phyloP scores from a whole-genome alignment of 2,329 filamentous ascomycete species.

The Fusarium anthophilum region DNA sequence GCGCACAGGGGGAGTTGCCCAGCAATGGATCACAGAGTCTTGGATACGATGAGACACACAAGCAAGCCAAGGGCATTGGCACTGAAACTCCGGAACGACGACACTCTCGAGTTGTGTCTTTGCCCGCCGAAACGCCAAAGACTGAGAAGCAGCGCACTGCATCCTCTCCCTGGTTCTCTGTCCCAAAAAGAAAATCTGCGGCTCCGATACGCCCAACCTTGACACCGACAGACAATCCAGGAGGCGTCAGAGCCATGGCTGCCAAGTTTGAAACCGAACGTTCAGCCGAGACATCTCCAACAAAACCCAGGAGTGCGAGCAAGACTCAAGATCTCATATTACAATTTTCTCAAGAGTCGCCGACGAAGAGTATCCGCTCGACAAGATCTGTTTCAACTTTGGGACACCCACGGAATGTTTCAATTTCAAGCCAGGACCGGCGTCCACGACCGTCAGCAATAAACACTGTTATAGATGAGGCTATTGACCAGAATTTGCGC shows the following conservation, averaged over 20 bases:
- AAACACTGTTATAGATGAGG: neutral
- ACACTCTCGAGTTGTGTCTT: neutral
- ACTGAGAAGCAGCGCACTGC: neutral
- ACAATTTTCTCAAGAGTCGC: slow-evolving; percentile 29
- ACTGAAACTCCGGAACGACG: neutral
- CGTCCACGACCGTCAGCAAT: neutral
- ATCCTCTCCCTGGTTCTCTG: neutral
- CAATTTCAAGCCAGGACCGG: slow-evolving; percentile 9
- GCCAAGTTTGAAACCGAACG: slow-evolving; percentile 58
- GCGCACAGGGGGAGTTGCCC: neutral
- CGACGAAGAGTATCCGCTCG: slow-evolving; percentile 4
- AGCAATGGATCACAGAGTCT: neutral
- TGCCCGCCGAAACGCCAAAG: neutral
- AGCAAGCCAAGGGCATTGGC: neutral
- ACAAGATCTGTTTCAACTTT: slow-evolving; percentile 21
- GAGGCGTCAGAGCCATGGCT: slow-evolving; percentile 60
- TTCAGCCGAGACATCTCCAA: slow-evolving; percentile 3
- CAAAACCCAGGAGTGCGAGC: slow-evolving; percentile 4
- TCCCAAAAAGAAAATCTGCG: slow-evolving; percentile 19
- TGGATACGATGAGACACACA: neutral
- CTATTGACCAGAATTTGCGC: slow-evolving; percentile 10
- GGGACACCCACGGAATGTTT: neutral
- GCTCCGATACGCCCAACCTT: slow-evolving; percentile 21
- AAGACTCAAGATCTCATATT: slow-evolving; percentile 35
- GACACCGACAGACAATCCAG: slow-evolving; percentile 40